These are phyloP conservation scores for Funneliformis mosseae DNA, from an alignment of 192 early-diverging fungal genomes.

Conservation along the genomic window DNA sequence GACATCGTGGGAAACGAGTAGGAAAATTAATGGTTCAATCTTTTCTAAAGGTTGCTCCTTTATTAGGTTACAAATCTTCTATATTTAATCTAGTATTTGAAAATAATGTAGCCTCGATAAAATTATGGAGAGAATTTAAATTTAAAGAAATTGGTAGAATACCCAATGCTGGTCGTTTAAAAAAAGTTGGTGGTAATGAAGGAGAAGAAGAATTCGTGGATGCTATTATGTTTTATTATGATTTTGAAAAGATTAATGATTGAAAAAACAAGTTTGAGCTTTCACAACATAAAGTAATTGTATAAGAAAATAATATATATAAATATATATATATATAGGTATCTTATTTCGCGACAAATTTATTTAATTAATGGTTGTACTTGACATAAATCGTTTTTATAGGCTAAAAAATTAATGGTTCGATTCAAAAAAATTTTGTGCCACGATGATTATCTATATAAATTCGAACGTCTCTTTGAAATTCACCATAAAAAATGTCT, in stretches of 20 bases:
- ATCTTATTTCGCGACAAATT: too few relatives aligned
- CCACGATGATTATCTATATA: too few relatives aligned
- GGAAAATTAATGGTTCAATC: slow-evolving; percentile 64
- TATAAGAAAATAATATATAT: too few relatives aligned
- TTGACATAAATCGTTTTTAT: too few relatives aligned
- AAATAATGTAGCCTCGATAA: slow-evolving; percentile 64
- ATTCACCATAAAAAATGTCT: slow-evolving; percentile 5
- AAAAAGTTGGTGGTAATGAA: slow-evolving; percentile 42
- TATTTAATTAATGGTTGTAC: too few relatives aligned
- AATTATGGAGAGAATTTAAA: slow-evolving; percentile 64
- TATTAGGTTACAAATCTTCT: slow-evolving; percentile 70
- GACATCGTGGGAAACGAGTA: slow-evolving; percentile 55
- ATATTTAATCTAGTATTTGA: slow-evolving; percentile 85
- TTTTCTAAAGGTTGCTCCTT: slow-evolving; percentile 63
- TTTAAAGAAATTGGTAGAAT: slow-evolving; percentile 70
- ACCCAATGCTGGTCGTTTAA: slow-evolving; percentile 64
- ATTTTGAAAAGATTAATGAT: slow-evolving; percentile 52
- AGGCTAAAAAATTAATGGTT: too few relatives aligned
- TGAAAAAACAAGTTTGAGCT: too few relatives aligned
- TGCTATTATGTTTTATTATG: slow-evolving; percentile 78
- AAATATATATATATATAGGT: too few relatives aligned
- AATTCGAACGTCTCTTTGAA: too few relatives aligned
- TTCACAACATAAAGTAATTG: too few relatives aligned
- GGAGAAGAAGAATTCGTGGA: slow-evolving; percentile 52
- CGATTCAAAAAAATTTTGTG: too few relatives aligned